These are phyloP conservation scores for Mycena alexandri DNA, from an alignment of 768 basidiomycete genomes.

Conservation along the genomic window DNA sequence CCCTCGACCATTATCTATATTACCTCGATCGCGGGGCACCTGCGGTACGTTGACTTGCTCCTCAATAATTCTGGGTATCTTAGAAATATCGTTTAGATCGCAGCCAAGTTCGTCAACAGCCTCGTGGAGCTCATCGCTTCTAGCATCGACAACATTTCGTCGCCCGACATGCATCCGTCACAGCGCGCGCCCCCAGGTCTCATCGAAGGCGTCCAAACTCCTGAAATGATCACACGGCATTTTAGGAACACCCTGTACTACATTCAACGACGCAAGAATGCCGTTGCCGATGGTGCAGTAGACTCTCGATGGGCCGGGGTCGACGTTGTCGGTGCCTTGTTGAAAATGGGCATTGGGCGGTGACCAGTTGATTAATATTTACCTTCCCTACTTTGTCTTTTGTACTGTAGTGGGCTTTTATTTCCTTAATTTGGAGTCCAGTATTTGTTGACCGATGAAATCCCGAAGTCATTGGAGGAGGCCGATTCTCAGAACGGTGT, in stretches of 20 bases:
- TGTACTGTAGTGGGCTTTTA: slow-evolving; percentile 2
- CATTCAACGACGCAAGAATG: slow-evolving; percentile 82
- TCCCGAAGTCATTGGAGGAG: too few species aligned
- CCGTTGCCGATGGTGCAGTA: slow-evolving; percentile 56
- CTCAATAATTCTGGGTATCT: background rate
- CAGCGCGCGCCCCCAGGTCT: slow-evolving; percentile 90
- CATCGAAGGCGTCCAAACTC: slow-evolving; percentile 92
- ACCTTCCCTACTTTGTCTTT: slow-evolving; percentile 6
- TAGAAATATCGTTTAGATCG: slow-evolving; percentile 67
- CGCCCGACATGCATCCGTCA: slow-evolving; percentile 89
- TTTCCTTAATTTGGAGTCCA: slow-evolving; percentile 17
- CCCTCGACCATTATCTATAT: slow-evolving; percentile 95
- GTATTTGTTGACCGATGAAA: background rate
- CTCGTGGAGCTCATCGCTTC: slow-evolving; percentile 96
- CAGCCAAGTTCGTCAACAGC: slow-evolving; percentile 96
- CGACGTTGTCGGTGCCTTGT: slow-evolving; percentile 86
- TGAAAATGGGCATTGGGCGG: slow-evolving; percentile 89
- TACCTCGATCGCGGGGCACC: slow-evolving; percentile 95
- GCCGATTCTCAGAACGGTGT: too few species aligned
- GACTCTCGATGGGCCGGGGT: slow-evolving; percentile 86
- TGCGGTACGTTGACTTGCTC: slow-evolving; percentile 70
- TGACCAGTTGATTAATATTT: slow-evolving; percentile 45
- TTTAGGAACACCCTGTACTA: slow-evolving; percentile 92
- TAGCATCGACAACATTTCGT: slow-evolving; percentile 92
- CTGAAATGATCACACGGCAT: slow-evolving; percentile 94